Evolutionary conservation across 768 basidiomycete genomes (phyloP), one percentile per base, ranked within the genome.

Genomic region (Mrakia blollopis): DNA sequence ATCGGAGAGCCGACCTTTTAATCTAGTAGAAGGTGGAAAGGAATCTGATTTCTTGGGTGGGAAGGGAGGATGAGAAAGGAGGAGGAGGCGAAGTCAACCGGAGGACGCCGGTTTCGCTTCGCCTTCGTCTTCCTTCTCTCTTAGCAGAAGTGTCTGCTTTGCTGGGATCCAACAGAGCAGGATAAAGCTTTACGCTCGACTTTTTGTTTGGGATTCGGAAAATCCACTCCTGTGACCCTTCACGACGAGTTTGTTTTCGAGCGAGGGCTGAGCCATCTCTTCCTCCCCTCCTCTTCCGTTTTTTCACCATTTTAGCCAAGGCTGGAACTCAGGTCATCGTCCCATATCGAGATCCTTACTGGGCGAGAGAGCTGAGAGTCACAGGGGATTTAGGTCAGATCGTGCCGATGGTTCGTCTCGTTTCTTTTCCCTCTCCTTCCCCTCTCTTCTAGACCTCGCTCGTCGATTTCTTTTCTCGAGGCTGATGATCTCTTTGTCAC

Each of bases 301-400:
- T 25, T 13, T 62, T 3, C 60, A 47, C 39, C 69, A 3, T 60
- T 37, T 62, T 82, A 92, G 96, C 92, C 78, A 93, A 92, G 85
- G 86, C 89, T 82, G 96, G 96, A 25, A 94, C 93, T 8, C 94
- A 95, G 82, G 94, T 98, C 78, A 88, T 98, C 82, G 87, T 97
- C 70, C 96, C 96, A 10, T 98, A 96, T 86, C 89, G 97, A 62
- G 94, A 98, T 79, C 92, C 93, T 82, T 94, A 98, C 82, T 91
- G 94, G 82, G 93, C 91, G 81, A 87, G 96, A 78, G 88, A 92
- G 81, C 86, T 99, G 81, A 91, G 91, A 84, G 92, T 92, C 18
- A 95, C 91, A 90, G 97, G 96, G 61, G 97, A 99, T 86, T 86
- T 98, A 74, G 97, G 97, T 11, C 94, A 96, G 86, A 91, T 99